A percentile compares a stretch with the other conserved stretches of the same genome.
phyloP scores from a whole-genome alignment of 352 stramenopile genomes.

The Phytophthora cajani region DNA sequence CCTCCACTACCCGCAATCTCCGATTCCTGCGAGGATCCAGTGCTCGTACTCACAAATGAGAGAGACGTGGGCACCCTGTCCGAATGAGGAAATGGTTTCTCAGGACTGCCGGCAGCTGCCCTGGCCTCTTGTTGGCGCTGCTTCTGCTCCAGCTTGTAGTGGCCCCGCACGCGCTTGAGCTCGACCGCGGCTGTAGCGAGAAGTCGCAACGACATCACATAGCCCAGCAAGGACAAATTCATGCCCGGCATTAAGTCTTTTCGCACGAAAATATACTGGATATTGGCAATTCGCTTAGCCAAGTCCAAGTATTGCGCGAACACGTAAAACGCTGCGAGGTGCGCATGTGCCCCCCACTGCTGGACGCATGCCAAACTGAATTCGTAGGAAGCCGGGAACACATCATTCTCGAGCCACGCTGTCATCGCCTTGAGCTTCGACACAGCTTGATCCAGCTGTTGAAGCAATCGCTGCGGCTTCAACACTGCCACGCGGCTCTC shows the following conservation, averaged over 20 bases:
- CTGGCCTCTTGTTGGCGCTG: slow-evolving; percentile 45
- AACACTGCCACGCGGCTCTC: slow-evolving; percentile 14
- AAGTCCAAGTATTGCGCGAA: slow-evolving; percentile 74
- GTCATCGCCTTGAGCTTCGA: slow-evolving; percentile 48
- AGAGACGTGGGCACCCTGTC: slow-evolving; percentile 50
- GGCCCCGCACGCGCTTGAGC: slow-evolving; percentile 54
- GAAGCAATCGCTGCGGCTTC: slow-evolving; percentile 28
- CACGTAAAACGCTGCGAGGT: slow-evolving; percentile 83
- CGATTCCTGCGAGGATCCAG: slow-evolving; percentile 3
- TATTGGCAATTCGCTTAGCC: slow-evolving; percentile 67
- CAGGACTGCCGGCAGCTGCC: slow-evolving; percentile 12
- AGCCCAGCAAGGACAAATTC: slow-evolving; percentile 82
- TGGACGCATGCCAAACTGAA: slow-evolving; percentile 56
- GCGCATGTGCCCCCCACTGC: slow-evolving; percentile 57
- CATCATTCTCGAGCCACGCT: slow-evolving; percentile 48
- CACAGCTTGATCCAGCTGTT: slow-evolving; percentile 54
- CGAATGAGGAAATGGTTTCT: slow-evolving; percentile 37
- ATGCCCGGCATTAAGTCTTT: slow-evolving; percentile 60
- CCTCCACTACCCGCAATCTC: not conserved
- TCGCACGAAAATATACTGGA: slow-evolving; percentile 84
- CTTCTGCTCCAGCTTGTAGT: slow-evolving; percentile 56
- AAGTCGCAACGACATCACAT: slow-evolving; percentile 79
- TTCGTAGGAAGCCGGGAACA: slow-evolving; percentile 66
- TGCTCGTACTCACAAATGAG: slow-evolving; percentile 10
- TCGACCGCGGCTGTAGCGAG: slow-evolving; percentile 56